Percentiles rank a stretch among this genome's conserved stretches.
Conservation (phyloP, 2,329 filamentous ascomycete species). For the Penicillium sp. region DNA sequence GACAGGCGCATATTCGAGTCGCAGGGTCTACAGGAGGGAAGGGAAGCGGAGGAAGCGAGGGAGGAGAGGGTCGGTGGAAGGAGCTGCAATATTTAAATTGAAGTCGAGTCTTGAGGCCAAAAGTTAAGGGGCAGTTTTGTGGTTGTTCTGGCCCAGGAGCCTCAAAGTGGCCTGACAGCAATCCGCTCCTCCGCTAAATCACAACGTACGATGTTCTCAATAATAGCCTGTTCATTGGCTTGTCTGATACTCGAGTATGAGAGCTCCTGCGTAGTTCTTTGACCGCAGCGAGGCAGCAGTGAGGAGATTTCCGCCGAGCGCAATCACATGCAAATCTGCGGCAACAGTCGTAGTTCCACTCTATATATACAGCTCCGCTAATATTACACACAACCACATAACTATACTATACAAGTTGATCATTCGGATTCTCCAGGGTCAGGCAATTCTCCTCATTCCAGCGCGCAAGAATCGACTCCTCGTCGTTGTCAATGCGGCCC, state of each 20-base stretch:
- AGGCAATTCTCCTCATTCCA: constrained; percentile 24
- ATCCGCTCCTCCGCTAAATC: constrained; percentile 1
- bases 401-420: neutral
- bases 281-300: neutral
- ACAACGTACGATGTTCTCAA: constrained; percentile 14
- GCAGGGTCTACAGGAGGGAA: neutral
- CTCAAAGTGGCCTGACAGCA: constrained; percentile 16
- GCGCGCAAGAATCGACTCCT: constrained; percentile 18
- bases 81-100: constrained; percentile 9
- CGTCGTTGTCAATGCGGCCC: constrained; percentile 23
- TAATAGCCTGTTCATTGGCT: constrained; percentile 1
- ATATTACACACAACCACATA: neutral
- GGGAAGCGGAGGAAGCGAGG: constrained; percentile 4
- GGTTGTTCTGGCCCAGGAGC: neutral
- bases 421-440: neutral
- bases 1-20: constrained; percentile 27
- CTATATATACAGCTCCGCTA: constrained; percentile 6
- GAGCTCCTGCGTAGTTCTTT: neutral
- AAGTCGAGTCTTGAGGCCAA: neutral
- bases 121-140: constrained; percentile 10
- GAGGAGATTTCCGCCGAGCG: constrained; percentile 5
- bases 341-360: neutral
- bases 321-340: constrained; percentile 13
- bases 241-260: neutral
- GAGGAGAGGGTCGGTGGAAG: constrained; percentile 9